Base-by-base conservation (phyloP, 257 asterid genomes). In the Fraxinus quadrangulata region DNA sequence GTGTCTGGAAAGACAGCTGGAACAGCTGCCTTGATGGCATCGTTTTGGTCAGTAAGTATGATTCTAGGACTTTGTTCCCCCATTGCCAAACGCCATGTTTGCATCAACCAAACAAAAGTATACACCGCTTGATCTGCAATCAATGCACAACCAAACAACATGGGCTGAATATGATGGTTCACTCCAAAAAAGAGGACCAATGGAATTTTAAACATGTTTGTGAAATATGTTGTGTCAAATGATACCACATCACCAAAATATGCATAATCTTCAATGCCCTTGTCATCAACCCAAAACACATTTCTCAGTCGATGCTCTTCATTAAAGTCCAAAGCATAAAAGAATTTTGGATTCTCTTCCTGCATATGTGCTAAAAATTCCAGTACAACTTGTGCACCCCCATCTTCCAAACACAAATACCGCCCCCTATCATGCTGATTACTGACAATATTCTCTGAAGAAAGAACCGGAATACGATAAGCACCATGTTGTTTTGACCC, bases 231-330 rank as follows among this genome's bases (percentile, higher is more conserved):
- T 37, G 87, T 89, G 77, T 94, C 97, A 34, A 94, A 80, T 71
- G 95, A 90, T 81, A 91, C 97, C 76, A 88, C 96, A 72, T 94
- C 96, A 11, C 91, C 87, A 75, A 92, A 92, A 66, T 84, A 73
- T 3, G 85, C 75, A 77, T 87, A 94, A 76, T 90, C 97, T 37
- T 91, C 92, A 78, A 89, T 84, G 13, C 97, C 99, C 84, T 90
- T 94, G 33, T 94, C 87, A n/a, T 94, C 99, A 75, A 88, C 95
- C 99, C 99, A 94, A 72, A 94, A 90, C 85, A 94, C 92, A 75
- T 92, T 92, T 74, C 99, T 92, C 84, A 94, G 81, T 23, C 89
- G 89, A 80, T 91, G 94, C 86, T 87, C 97, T 78, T 92, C 98
- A 24, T 91, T 94, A 54, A 94, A 90, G 78, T 94, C 99, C 26